Evolutionary conservation across 73 alveolate species (phyloP).

Genomic region (Breviolum minutum): DNA sequence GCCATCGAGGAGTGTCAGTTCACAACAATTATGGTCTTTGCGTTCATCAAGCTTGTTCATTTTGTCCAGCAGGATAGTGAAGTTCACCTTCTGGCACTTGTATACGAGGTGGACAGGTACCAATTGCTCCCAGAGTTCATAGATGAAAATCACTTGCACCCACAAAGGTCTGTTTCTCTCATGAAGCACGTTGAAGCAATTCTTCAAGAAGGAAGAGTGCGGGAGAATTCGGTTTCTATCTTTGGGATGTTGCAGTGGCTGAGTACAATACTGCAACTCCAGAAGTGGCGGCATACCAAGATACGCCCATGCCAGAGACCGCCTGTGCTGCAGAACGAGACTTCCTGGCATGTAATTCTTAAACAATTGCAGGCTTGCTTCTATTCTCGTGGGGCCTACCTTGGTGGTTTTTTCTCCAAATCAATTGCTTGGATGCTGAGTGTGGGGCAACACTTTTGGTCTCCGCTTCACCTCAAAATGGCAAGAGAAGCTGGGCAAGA

Average conservation of each 20-base stretch:
- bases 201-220: not conserved
- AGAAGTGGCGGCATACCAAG: not conserved
- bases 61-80: no score
- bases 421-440: not conserved
- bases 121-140: no score
- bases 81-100: no score
- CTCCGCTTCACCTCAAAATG: not conserved
- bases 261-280: not conserved
- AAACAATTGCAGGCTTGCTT: no score
- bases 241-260: constrained; percentile 11
- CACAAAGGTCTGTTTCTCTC: no score
- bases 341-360: no score
- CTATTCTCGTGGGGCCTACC: not conserved
- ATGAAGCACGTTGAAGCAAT: no score
- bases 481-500: not conserved
- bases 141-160: no score
- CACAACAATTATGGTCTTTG: no score
- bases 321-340: not conserved
- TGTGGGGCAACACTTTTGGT: not conserved
- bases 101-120: no score
- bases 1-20: no score
- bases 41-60: no score
- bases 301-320: not conserved
- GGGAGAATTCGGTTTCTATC: not conserved
- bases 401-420: not conserved